Conservation (phyloP, 495 filamentous ascomycete species). For the Geoglossum glabrum region DNA sequence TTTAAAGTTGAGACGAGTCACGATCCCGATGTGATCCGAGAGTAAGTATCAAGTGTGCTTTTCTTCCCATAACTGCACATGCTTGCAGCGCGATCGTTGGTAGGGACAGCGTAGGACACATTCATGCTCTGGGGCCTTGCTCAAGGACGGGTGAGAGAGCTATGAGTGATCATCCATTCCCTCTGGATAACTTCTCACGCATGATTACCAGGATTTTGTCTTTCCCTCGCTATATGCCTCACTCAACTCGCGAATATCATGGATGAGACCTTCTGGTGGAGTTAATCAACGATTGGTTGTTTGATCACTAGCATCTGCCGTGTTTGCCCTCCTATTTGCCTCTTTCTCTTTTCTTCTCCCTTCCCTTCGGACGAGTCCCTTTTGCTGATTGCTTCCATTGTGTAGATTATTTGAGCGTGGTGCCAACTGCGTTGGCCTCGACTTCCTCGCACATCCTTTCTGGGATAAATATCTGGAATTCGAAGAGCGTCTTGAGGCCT, state of each 20-base stretch:
- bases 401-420: constrained; percentile 82
- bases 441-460: constrained; percentile 88
- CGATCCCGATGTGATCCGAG: constrained; percentile 86
- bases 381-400: constrained; percentile 16
- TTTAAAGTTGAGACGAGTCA: constrained; percentile 97
- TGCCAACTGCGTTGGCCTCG: constrained; percentile 65
- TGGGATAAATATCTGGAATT: constrained; percentile 99
- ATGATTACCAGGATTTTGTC: constrained; percentile 1
- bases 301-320: constrained; percentile 8
- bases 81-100: constrained; percentile 13
- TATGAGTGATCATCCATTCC: background rate
- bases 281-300: background rate
- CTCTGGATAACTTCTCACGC: background rate
- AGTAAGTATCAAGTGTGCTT: constrained; percentile 74
- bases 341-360: constrained; percentile 16
- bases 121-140: constrained; percentile 9
- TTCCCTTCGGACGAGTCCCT: constrained; percentile 7
- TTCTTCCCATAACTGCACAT: constrained; percentile 42
- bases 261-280: constrained; percentile 5
- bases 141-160: constrained; percentile 3
- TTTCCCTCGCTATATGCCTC: background rate
- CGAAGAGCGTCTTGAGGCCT: constrained; percentile 71
- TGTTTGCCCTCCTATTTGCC: constrained; percentile 19
- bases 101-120: background rate
- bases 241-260: constrained; percentile 4